Evolutionary conservation across 140 eudicot species (phyloP).

Genomic region (Ambrosia hybrid): DNA sequence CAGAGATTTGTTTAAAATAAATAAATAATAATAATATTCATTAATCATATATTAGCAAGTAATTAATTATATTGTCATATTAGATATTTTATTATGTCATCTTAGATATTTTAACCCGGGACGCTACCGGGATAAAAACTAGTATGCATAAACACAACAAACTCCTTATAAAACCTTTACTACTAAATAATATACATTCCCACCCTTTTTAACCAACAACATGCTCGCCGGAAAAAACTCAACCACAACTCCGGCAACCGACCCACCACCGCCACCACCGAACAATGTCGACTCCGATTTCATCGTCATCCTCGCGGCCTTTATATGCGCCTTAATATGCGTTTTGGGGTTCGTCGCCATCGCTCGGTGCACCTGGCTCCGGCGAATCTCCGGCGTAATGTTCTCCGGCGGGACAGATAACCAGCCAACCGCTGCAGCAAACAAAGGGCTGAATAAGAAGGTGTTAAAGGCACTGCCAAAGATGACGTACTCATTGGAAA

Average conservation of each 20-base stretch:
- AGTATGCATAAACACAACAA: neutral
- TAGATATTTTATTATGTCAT: no score
- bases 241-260: slow-evolving; percentile 9
- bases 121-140: no score
- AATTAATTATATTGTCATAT: no score
- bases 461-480: slow-evolving; percentile 37
- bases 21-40: no score
- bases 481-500: slow-evolving; percentile 32
- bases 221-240: slow-evolving; percentile 31
- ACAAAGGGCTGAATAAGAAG: slow-evolving; percentile 50
- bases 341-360: slow-evolving; percentile 48
- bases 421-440: slow-evolving; percentile 32
- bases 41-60: no score
- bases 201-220: neutral
- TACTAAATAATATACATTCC: neutral
- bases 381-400: slow-evolving; percentile 31
- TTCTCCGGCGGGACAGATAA: slow-evolving; percentile 22
- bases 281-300: slow-evolving; percentile 35
- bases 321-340: slow-evolving; percentile 50
- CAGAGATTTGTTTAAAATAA: no score
- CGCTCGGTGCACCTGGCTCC: slow-evolving; percentile 49
- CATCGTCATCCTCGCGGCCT: slow-evolving; percentile 57
- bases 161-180: neutral
- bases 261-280: neutral
- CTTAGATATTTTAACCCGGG: no score